Percentiles rank a stretch among this genome's conserved stretches.
Conservation (phyloP, 352 stramenopile genomes). For the Phytophthora megakarya region DNA sequence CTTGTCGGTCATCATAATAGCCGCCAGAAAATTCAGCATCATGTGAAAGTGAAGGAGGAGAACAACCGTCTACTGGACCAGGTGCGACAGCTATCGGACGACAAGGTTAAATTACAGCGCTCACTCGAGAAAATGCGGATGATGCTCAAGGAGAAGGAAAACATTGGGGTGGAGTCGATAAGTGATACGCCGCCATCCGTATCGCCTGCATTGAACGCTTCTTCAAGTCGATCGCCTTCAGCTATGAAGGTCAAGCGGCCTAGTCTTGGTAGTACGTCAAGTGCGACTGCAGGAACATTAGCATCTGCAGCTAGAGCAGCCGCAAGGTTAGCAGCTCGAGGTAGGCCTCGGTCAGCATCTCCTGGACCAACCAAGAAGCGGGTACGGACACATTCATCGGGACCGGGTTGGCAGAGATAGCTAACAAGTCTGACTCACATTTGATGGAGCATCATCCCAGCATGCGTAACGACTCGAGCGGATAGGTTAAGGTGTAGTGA, state of each 20-base stretch:
- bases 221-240: constrained; percentile 12
- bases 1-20: constrained; percentile 81
- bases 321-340: constrained; percentile 28
- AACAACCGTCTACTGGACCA: constrained; percentile 79
- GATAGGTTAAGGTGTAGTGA: constrained; percentile 28
- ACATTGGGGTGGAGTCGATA: constrained; percentile 44
- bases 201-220: constrained; percentile 26
- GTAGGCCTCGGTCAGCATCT: constrained; percentile 33
- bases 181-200: constrained; percentile 30
- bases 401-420: constrained; percentile 41
- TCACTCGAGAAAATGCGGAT: constrained; percentile 52
- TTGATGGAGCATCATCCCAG: constrained; percentile 27
- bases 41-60: constrained; percentile 83
- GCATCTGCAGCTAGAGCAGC: constrained; percentile 28
- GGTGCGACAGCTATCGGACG: constrained; percentile 67
- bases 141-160: constrained; percentile 75
- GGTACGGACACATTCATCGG: constrained; percentile 33
- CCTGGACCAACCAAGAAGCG: constrained; percentile 49
- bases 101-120: constrained; percentile 62
- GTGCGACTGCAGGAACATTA: constrained; percentile 24
- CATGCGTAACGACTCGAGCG: constrained; percentile 29
- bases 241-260: constrained; percentile 19
- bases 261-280: constrained; percentile 29
- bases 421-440: neutral
- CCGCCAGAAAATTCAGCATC: constrained; percentile 84